These are phyloP conservation scores for Zalaria obscura DNA, from an alignment of 2,329 filamentous ascomycete species.

Conservation along the genomic window DNA sequence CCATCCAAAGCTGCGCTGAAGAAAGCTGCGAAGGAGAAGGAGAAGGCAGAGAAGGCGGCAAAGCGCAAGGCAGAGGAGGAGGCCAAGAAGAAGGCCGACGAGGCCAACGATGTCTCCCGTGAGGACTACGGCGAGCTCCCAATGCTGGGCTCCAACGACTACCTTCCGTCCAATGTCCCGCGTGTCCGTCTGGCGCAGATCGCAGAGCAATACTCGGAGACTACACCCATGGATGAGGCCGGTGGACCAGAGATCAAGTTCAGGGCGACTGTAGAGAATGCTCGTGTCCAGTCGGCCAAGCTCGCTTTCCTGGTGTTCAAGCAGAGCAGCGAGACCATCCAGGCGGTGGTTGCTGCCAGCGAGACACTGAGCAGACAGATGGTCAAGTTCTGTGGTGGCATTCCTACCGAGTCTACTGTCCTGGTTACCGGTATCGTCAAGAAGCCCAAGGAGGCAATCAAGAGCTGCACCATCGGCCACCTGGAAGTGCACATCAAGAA, in stretches of 20 bases:
- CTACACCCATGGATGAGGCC: conserved; percentile 24
- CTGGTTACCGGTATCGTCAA: conserved; percentile 67
- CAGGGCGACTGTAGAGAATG: conserved; percentile 74
- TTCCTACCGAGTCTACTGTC: conserved; percentile 72
- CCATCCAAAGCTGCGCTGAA: conserved; percentile 70
- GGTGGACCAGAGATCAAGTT: conserved; percentile 49
- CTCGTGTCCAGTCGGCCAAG: conserved; percentile 77
- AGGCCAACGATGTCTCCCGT: conserved; percentile 49
- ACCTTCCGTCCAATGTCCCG: conserved; percentile 38
- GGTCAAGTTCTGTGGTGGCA: conserved; percentile 74
- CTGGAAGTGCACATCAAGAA: conserved; percentile 82
- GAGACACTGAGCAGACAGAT: conserved; percentile 62
- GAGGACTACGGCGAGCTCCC: conserved; percentile 68
- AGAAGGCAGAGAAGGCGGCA: conserved; percentile 60
- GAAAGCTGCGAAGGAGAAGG: conserved; percentile 81
- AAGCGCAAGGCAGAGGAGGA: conserved; percentile 56
- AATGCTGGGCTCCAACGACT: conserved; percentile 39
- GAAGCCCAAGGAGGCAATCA: conserved; percentile 74
- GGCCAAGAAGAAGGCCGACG: conserved; percentile 50
- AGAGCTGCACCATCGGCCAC: conserved; percentile 66
- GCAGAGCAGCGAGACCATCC: conserved; percentile 61
- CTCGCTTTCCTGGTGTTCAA: conserved; percentile 81
- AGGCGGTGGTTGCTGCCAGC: conserved; percentile 59
- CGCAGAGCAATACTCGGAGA: conserved; percentile 48
- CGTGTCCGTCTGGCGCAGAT: conserved; percentile 49